Evolutionary conservation across 352 stramenopile genomes (phyloP).

Genomic region (Saprolegnia parasitica): DNA sequence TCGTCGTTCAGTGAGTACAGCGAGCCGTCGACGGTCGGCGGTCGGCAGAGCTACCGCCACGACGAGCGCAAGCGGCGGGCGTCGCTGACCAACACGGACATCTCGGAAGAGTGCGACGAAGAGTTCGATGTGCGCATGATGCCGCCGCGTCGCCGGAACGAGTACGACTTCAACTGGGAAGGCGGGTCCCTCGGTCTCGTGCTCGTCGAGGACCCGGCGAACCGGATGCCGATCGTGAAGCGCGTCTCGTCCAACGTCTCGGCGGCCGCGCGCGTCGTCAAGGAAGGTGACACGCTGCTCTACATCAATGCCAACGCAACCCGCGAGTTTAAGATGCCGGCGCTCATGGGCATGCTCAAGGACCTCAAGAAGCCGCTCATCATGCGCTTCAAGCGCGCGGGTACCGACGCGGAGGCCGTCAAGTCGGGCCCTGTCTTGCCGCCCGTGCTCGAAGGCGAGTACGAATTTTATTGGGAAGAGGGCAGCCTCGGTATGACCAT

Average conservation of each 20-base stretch:
- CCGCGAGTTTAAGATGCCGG: constrained; percentile 62
- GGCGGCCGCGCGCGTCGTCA: constrained; percentile 38
- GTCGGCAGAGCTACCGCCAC: not conserved
- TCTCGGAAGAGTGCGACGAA: constrained; percentile 21
- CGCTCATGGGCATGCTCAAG: constrained; percentile 70
- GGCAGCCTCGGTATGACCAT: constrained; percentile 67
- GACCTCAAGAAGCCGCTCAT: constrained; percentile 75
- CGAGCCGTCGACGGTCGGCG: constrained; percentile 7
- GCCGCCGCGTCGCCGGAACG: constrained; percentile 37
- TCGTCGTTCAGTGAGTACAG: constrained; percentile 24
- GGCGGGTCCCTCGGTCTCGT: constrained; percentile 66
- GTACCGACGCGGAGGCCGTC: not conserved
- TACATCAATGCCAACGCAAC: constrained; percentile 76
- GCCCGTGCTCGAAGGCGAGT: constrained; percentile 55
- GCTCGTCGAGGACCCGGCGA: constrained; percentile 55
- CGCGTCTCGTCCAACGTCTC: constrained; percentile 61
- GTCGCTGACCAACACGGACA: constrained; percentile 19
- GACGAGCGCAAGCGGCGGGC: not conserved
- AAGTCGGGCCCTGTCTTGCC: constrained; percentile 28
- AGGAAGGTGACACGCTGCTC: constrained; percentile 62
- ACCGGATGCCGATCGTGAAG: constrained; percentile 74
- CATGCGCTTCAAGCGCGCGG: constrained; percentile 48
- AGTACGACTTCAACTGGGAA: constrained; percentile 79
- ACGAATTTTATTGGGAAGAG: constrained; percentile 83
- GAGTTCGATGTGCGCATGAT: constrained; percentile 20